Percentiles rank a stretch among this genome's conserved stretches.
Evolutionary conservation across 805 yeast genomes (phyloP).

Genomic region (Candida arabinofermentans): DNA sequence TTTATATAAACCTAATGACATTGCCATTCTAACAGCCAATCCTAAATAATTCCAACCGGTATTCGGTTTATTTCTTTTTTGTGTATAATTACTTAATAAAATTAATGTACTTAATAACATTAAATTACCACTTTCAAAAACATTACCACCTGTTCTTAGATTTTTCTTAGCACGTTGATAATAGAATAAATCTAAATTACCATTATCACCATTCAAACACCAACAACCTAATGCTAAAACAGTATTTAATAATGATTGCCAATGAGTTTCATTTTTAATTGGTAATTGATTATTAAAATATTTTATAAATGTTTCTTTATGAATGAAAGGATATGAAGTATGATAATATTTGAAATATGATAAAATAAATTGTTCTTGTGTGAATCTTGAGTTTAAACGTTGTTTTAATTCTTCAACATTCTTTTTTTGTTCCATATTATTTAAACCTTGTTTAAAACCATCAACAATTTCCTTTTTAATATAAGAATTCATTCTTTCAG

Average conservation of each 20-base stretch:
- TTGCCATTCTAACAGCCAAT: slow-evolving; percentile 61
- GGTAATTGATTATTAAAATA: slow-evolving; percentile 39
- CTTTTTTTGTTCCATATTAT: slow-evolving; percentile 14
- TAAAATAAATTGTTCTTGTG: slow-evolving; percentile 30
- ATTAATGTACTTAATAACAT: slow-evolving; percentile 50
- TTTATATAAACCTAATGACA: slow-evolving; percentile 58
- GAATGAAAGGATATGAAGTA: slow-evolving; percentile 57
- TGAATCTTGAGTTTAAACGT: slow-evolving; percentile 16
- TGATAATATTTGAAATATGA: slow-evolving; percentile 59
- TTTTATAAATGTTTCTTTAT: slow-evolving; percentile 50
- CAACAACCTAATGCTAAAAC: slow-evolving; percentile 68
- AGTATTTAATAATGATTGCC: slow-evolving; percentile 53
- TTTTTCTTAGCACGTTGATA: slow-evolving; percentile 49
- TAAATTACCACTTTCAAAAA: slow-evolving; percentile 58
- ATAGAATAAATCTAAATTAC: slow-evolving; percentile 49
- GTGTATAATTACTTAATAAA: slow-evolving; percentile 56
- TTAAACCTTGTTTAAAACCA: slow-evolving; percentile 18
- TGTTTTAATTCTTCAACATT: slow-evolving; percentile 13
- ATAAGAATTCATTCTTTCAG: slow-evolving; percentile 12
- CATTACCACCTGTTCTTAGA: slow-evolving; percentile 35
- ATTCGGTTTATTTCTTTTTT: slow-evolving; percentile 61
- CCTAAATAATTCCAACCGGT: slow-evolving; percentile 69
- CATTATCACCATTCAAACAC: slow-evolving; percentile 54
- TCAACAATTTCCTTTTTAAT: slow-evolving; percentile 19
- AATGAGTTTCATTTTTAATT: slow-evolving; percentile 40